phyloP scores from a whole-genome alignment of 306 rosid genomes.

The Fagus crenata region DNA sequence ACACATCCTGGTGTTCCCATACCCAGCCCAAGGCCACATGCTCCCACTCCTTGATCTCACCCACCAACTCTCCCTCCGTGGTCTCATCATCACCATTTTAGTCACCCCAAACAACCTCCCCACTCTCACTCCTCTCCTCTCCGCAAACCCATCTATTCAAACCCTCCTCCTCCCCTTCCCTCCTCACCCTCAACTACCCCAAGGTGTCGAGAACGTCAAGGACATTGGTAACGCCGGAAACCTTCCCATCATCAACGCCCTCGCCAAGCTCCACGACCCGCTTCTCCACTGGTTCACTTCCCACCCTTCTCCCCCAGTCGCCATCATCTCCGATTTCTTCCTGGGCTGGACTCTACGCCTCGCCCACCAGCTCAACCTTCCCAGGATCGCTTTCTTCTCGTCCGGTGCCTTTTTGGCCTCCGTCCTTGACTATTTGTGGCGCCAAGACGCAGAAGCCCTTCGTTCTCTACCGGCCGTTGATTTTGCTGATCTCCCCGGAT shows the following conservation, averaged over 20 bases:
- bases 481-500: conserved; percentile 32
- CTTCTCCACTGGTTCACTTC: conserved; percentile 45
- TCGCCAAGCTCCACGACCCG: conserved; percentile 34
- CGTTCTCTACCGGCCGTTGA: conserved; percentile 9
- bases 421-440: conserved; percentile 31
- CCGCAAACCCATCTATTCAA: conserved; percentile 48
- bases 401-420: conserved; percentile 6
- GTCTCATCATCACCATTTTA: conserved; percentile 48
- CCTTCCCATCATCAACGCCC: conserved; percentile 35
- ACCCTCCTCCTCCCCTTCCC: conserved; percentile 64
- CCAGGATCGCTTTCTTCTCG: conserved; percentile 39
- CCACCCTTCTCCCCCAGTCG: conserved; percentile 52
- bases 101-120: conserved; percentile 68
- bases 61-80: conserved; percentile 45
- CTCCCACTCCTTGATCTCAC: conserved; percentile 54
- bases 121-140: conserved; percentile 42
- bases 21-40: conserved; percentile 79
- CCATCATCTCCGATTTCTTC: conserved; percentile 57
- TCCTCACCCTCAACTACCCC: conserved; percentile 55
- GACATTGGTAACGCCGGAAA: conserved; percentile 60
- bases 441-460: background rate
- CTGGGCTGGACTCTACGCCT: conserved; percentile 48
- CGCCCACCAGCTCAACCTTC: conserved; percentile 35
- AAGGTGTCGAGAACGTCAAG: conserved; percentile 46
- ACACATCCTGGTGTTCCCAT: conserved; percentile 63